phyloP scores from a whole-genome alignment of 441 rosid genomes.

The Mallotus repandus region DNA sequence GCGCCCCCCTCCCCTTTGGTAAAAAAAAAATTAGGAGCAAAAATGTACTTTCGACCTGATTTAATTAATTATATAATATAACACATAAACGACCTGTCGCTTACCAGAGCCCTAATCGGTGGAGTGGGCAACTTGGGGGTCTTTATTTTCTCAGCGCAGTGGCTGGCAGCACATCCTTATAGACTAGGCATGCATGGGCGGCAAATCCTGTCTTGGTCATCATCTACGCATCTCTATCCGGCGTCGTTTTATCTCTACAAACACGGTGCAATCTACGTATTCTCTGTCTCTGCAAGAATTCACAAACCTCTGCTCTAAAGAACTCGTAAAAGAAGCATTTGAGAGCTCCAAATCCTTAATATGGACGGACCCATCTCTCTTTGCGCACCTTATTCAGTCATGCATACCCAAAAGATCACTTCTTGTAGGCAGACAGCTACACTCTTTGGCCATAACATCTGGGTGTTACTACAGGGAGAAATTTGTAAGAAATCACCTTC shows the following conservation, averaged over 20 bases:
- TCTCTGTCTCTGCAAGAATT: slow-evolving; percentile 25
- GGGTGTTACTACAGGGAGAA: slow-evolving; percentile 56
- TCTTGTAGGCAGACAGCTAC: slow-evolving; percentile 57
- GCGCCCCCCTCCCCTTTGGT: too few relatives aligned
- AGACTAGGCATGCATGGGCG: background rate
- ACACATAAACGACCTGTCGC: too few relatives aligned
- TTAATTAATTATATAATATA: too few relatives aligned
- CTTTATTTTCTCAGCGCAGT: too few relatives aligned
- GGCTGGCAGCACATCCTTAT: too few relatives aligned
- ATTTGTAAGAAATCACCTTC: slow-evolving; percentile 70
- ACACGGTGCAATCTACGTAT: background rate
- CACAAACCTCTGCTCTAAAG: slow-evolving; percentile 47
- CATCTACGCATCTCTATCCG: background rate
- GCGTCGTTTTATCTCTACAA: slow-evolving; percentile 13
- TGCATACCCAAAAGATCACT: slow-evolving; percentile 42
- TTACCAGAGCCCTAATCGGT: too few relatives aligned
- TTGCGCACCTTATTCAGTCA: slow-evolving; percentile 60
- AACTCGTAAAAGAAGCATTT: slow-evolving; percentile 56
- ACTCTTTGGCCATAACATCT: slow-evolving; percentile 55
- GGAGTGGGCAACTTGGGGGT: too few relatives aligned
- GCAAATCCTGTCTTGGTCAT: background rate
- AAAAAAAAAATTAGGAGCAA: too few relatives aligned
- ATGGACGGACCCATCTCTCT: slow-evolving; percentile 62
- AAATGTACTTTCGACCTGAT: too few relatives aligned
- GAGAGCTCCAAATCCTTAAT: slow-evolving; percentile 40